Evolutionary conservation across 106 monocot genomes (phyloP).

Genomic region (Narthecium ossifragum): DNA sequence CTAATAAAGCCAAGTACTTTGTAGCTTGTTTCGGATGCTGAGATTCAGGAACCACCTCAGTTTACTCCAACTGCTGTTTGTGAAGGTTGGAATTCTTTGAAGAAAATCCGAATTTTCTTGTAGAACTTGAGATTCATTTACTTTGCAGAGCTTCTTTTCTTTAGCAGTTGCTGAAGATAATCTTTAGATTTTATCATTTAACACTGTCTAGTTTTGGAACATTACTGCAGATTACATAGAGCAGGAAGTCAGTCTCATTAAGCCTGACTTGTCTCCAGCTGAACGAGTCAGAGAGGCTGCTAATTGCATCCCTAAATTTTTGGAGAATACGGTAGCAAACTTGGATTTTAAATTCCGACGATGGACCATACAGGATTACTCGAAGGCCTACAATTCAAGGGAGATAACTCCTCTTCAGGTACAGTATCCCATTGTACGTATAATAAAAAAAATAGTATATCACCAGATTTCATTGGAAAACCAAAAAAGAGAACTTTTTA

Average conservation of each 20-base stretch:
- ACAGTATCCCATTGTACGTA: not conserved
- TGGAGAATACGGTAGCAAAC: slow-evolving; percentile 9
- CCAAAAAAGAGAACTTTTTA: not conserved
- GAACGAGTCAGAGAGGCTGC: slow-evolving; percentile 53
- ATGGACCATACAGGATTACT: slow-evolving; percentile 70
- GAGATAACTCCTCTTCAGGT: slow-evolving; percentile 66
- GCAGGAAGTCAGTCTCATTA: slow-evolving; percentile 39
- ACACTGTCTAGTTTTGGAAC: not conserved
- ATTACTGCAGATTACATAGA: slow-evolving; percentile 46
- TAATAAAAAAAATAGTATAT: no score
- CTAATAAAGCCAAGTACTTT: slow-evolving; percentile 3
- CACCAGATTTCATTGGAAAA: not conserved
- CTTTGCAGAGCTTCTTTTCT: not conserved
- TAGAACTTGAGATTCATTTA: not conserved
- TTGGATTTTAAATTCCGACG: slow-evolving; percentile 28
- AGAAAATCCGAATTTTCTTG: not conserved
- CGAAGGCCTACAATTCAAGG: slow-evolving; percentile 56
- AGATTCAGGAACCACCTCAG: slow-evolving; percentile 61
- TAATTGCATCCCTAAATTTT: slow-evolving; percentile 36
- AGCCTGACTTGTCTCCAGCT: slow-evolving; percentile 36
- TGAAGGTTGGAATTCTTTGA: slow-evolving; percentile 39
- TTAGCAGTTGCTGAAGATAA: not conserved
- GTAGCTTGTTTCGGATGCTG: slow-evolving; percentile 73
- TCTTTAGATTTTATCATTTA: not conserved
- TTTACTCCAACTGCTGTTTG: slow-evolving; percentile 47